Percentiles rank a stretch among this genome's conserved stretches.
Evolutionary conservation across 1,284 basidiomycete species (phyloP).

Genomic region (Microbotryum intermedium): DNA sequence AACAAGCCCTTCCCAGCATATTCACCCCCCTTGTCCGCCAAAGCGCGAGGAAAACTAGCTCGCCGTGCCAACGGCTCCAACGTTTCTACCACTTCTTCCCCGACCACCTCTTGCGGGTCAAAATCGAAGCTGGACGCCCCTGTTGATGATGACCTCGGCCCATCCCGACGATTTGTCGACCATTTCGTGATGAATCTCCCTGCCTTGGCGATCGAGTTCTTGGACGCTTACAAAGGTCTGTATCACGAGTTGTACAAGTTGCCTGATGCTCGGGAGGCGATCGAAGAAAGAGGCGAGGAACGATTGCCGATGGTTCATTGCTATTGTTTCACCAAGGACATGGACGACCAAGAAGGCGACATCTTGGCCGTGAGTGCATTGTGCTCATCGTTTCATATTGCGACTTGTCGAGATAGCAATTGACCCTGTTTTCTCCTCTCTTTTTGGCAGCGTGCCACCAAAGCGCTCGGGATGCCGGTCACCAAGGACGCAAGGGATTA

Average conservation of each 20-base stretch:
- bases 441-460: slow-evolving; percentile 58
- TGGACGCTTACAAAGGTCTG: slow-evolving; percentile 76
- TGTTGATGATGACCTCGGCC: slow-evolving; percentile 10
- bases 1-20: slow-evolving; percentile 53
- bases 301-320: slow-evolving; percentile 81
- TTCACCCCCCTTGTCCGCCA: slow-evolving; percentile 46
- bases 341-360: slow-evolving; percentile 66
- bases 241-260: slow-evolving; percentile 43
- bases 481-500: slow-evolving; percentile 47
- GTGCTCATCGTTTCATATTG: not conserved
- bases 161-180: slow-evolving; percentile 49
- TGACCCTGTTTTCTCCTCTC: not conserved
- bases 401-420: not conserved
- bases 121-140: not conserved
- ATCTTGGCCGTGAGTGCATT: slow-evolving; percentile 60
- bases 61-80: slow-evolving; percentile 1
- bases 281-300: slow-evolving; percentile 20
- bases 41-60: slow-evolving; percentile 40
- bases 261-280: slow-evolving; percentile 37
- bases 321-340: slow-evolving; percentile 88
- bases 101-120: not conserved
- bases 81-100: not conserved
- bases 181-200: slow-evolving; percentile 98
- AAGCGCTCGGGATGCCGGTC: slow-evolving; percentile 54
- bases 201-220: slow-evolving; percentile 78